Base-by-base conservation (phyloP, 2,329 filamentous ascomycete genomes). In the Ilyonectria sp. region DNA sequence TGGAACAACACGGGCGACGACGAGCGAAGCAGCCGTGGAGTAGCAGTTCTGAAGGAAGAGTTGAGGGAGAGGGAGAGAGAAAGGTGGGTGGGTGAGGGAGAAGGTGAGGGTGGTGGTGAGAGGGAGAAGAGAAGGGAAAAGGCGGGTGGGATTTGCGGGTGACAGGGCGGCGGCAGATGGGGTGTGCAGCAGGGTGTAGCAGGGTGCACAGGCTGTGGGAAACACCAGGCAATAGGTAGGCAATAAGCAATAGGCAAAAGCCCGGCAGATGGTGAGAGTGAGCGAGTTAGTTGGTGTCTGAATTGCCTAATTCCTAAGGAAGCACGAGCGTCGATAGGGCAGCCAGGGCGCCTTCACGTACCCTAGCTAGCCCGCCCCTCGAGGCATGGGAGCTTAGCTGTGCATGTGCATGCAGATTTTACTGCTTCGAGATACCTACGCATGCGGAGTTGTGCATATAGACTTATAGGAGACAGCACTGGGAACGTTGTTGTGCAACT, bases 1-100 rank as follows among this genome's bases (percentile, higher is more conserved):
- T 65, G 73, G 69, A 68, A 68, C 58, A 53, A 66, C 72, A 72
- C 67, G 61, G 65, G 62, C 70, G 53, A 69, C 69, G 60, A 50
- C 65, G 33, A 69, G 35, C 54, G 72, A 75, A 71, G 73, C 69
- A 49, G 13, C 69, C 67, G 68, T 67, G 68, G 31, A 66, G 70
- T 44, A 69, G 44, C 73, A 74, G 65, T 69, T 76, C 74, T 68
- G 35, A 58, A 63, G 49, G 60, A 23, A 44, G n/a, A 46, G 29
- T 54, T 57, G 60, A 65, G 57, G 65, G 58, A 47, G 57, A 60
- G 69, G 65, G 56, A 64, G 60, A 68, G 52, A 63, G 56, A 60
- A 55, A 60, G 60, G 62, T 50, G 54, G 60, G 59, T 33, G 33
- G 37, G n/a, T 40, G 52, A 67, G 58, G 44, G 63, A 44, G 44